Evolutionary conservation across 2,329 filamentous ascomycete species (phyloP).

Genomic region (Blastomyces percursus): DNA sequence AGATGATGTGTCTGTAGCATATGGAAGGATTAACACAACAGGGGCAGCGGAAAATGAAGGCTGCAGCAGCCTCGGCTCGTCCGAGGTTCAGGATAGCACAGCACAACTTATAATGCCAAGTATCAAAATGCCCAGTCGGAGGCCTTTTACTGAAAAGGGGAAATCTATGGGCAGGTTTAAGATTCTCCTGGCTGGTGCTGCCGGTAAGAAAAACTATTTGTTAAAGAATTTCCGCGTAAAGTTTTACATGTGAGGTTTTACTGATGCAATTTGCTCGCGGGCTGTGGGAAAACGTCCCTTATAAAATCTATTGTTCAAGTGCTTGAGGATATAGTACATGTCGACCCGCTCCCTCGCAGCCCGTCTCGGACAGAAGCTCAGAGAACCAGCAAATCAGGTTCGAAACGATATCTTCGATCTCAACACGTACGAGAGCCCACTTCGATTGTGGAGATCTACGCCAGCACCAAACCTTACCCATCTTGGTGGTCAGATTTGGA

Average conservation of each 20-base stretch:
- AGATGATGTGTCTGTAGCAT: conserved; percentile 46
- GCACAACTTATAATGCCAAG: conserved; percentile 97
- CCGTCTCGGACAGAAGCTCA: conserved; percentile 8
- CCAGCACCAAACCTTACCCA: conserved; percentile 74
- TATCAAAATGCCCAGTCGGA: conserved; percentile 75
- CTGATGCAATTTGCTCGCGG: conserved; percentile 34
- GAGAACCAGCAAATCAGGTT: conserved; percentile 13
- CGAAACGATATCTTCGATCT: not conserved
- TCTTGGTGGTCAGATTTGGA: conserved; percentile 80
- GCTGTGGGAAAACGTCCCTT: conserved; percentile 77
- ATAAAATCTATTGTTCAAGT: conserved; percentile 77
- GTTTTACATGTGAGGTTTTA: not conserved
- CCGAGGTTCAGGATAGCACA: conserved; percentile 28
- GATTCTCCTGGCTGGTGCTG: conserved; percentile 71
- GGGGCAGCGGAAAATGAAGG: conserved; percentile 48
- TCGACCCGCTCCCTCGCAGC: conserved; percentile 50
- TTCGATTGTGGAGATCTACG: conserved; percentile 56
- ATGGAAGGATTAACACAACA: conserved; percentile 47
- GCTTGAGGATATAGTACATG: conserved; percentile 87
- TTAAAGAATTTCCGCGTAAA: no score
- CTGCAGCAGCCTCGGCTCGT: conserved; percentile 31
- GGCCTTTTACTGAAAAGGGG: conserved; percentile 81
- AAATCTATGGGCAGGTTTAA: conserved; percentile 77
- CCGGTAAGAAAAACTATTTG: conserved; percentile 42
- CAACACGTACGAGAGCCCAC: conserved; percentile 8